A percentile compares a stretch with the other conserved stretches of the same genome.
phyloP scores from a whole-genome alignment of 768 basidiomycete genomes.

The Ramaria rubella region DNA sequence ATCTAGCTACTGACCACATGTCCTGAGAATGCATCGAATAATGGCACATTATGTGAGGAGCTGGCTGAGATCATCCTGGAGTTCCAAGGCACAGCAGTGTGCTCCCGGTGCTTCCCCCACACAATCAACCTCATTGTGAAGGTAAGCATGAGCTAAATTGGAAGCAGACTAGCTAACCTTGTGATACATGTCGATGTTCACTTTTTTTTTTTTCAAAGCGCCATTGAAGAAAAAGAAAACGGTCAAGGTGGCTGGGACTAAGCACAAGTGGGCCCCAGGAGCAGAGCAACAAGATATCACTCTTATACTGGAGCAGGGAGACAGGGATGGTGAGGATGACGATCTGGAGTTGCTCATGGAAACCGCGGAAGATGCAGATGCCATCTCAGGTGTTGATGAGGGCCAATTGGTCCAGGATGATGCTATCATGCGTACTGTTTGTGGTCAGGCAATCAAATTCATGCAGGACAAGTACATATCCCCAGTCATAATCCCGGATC shows the following conservation, averaged over 20 bases:
- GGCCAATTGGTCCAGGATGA: constrained; percentile 19
- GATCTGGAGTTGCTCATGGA: not conserved
- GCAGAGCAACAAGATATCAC: not conserved
- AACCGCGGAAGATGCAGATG: not conserved
- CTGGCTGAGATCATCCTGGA: constrained; percentile 18
- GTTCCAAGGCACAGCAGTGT: constrained; percentile 18
- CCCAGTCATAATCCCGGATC: not conserved
- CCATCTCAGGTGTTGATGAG: constrained; percentile 12
- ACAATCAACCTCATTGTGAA: constrained; percentile 30
- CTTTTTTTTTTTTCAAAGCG: constrained; percentile 24
- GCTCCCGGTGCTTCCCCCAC: constrained; percentile 26
- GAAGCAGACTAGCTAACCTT: not conserved
- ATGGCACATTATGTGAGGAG: constrained; percentile 20
- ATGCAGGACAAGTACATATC: not conserved
- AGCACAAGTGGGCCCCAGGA: not conserved
- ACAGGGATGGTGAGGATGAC: constrained; percentile 11
- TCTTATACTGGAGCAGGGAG: constrained; percentile 11
- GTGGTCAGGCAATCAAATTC: not conserved
- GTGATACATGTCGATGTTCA: constrained; percentile 16
- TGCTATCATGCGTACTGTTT: constrained; percentile 1
- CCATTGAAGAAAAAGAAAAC: constrained; percentile 16
- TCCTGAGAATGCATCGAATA: constrained; percentile 32
- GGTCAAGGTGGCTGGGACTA: not conserved
- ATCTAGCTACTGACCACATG: constrained; percentile 22
- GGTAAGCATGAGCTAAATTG: constrained; percentile 15